Conservation (phyloP, 1,284 basidiomycete species). For the Paramarasmius palmivorus region DNA sequence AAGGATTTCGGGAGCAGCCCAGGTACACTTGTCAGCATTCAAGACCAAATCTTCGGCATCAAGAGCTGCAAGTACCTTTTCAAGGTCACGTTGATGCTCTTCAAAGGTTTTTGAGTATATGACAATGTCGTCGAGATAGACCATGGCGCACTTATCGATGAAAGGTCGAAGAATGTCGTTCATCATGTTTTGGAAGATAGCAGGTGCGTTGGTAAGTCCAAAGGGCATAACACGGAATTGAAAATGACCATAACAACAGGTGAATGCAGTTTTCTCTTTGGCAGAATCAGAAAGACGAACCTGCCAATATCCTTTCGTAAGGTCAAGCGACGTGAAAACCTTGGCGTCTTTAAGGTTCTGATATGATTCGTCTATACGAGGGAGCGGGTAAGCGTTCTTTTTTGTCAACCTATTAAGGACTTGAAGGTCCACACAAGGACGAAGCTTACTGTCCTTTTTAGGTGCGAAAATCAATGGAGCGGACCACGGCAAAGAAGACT, state of each 20-base stretch:
- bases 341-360: neutral
- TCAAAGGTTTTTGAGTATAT: conserved; percentile 6
- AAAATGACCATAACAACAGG: conserved; percentile 11
- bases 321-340: conserved; percentile 8
- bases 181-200: conserved; percentile 14
- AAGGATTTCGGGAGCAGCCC: conserved; percentile 2
- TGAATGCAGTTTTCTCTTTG: conserved; percentile 10
- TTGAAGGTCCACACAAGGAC: conserved; percentile 2
- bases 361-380: conserved; percentile 11
- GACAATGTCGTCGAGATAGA: conserved; percentile 9
- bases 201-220: conserved; percentile 10
- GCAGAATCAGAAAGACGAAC: conserved; percentile 1
- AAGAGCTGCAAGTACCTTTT: neutral
- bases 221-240: conserved; percentile 15
- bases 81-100: neutral
- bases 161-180: conserved; percentile 6
- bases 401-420: conserved; percentile 2
- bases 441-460: conserved; percentile 3
- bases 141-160: conserved; percentile 6
- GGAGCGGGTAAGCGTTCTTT: conserved; percentile 5
- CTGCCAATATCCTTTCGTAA: conserved; percentile 9
- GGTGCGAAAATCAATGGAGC: neutral
- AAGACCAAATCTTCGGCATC: conserved; percentile 1
- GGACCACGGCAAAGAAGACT: conserved; percentile 6
- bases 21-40: conserved; percentile 7